Conservation (phyloP, 768 basidiomycete genomes). For the Xerocomus potaroensis region DNA sequence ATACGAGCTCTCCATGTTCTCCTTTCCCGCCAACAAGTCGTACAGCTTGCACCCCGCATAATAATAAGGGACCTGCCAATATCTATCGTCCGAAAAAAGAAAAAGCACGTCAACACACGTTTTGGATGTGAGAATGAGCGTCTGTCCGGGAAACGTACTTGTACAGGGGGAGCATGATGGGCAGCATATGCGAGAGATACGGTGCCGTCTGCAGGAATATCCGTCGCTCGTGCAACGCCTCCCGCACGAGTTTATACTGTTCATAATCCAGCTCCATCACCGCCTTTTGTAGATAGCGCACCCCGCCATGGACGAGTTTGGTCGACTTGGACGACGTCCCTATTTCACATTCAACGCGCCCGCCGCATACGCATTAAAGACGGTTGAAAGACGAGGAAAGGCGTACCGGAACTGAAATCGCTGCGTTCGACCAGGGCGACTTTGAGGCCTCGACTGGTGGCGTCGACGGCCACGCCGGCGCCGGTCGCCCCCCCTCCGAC, state of each 20-base stretch:
- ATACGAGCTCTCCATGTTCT: conserved; percentile 96
- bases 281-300: conserved; percentile 96
- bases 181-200: conserved; percentile 87
- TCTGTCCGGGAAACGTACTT: conserved; percentile 57
- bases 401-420: conserved; percentile 83
- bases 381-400: neutral
- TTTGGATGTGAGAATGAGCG: too few relatives aligned
- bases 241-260: conserved; percentile 93
- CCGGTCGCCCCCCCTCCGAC: conserved; percentile 96
- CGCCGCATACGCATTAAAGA: neutral
- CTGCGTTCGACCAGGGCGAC: conserved; percentile 92
- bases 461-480: conserved; percentile 94
- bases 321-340: conserved; percentile 97
- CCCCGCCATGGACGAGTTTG: conserved; percentile 97
- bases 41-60: conserved; percentile 95
- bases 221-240: conserved; percentile 87
- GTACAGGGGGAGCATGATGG: conserved; percentile 97
- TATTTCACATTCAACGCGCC: conserved; percentile 28
- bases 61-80: conserved; percentile 98
- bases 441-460: conserved; percentile 84
- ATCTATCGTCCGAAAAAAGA: conserved; percentile 46
- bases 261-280: conserved; percentile 94
- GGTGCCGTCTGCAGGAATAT: conserved; percentile 97
- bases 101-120: too few relatives aligned
- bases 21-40: conserved; percentile 89